Base-by-base conservation (phyloP, 2,329 filamentous ascomycete species). In the Talaromyces sp. region DNA sequence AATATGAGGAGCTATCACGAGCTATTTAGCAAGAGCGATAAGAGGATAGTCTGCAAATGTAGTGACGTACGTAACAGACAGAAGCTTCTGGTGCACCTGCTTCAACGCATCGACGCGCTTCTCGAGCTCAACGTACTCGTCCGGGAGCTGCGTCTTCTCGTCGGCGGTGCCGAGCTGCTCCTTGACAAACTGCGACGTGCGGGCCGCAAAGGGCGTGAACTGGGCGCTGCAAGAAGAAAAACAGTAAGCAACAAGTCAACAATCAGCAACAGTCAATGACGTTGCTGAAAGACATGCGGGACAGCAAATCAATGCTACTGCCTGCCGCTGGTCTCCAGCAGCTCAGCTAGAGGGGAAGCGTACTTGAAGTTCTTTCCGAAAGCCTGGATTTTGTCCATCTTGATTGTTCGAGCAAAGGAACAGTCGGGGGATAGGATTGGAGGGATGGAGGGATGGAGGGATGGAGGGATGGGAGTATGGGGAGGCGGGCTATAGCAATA, bases 81-180 rank as follows among this genome's bases (percentile, higher is more conserved):
- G 87, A 83, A 99, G 91, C 83, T 96, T 96, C 81, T 96, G 92
- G 79, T 99, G 95, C 63, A 96, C 95, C 74, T 90, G 88, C 84
- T 96, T 98, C 74, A 99, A 83, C 63, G 95, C 95, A 86, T 99
- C 95, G 72, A 98, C 92, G 68, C 93, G 89, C 85, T 97, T 97
- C 86, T 99, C 95, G 65, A 99, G 89, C 78, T 98, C 93, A 75
- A 97, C 91, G 79, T 99, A 99, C 79, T 98, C 95, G 69, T 93
- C 89, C 53, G 95, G 95, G 51, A 99, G 91, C 80, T 98, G 90
- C 66, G 95, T 99, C 92, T 95, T 97, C 78, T 98, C 95, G 67
- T 96, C 93, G 65, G 87, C 91, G 79, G 96, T 91, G 57, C 95
- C 95, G 65, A 98, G 86, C 81, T 97, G 93, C 80, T 99, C 95